Percentiles rank a stretch among this genome's conserved stretches.
phyloP scores from a whole-genome alignment of 2,329 filamentous ascomycete species.

The Sodiomyces alkalinus region DNA sequence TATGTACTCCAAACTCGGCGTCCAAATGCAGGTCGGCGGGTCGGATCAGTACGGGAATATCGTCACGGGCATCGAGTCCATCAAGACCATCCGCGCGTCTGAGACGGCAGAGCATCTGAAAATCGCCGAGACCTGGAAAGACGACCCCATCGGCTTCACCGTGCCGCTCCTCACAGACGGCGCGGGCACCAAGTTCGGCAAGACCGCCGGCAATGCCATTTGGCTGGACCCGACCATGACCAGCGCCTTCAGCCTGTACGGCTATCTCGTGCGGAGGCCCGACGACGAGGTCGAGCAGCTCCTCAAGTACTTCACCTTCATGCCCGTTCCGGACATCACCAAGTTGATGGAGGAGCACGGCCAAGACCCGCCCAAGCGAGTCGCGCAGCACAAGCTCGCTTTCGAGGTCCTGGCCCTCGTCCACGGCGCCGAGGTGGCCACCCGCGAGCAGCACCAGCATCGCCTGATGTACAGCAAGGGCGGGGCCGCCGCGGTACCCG shows the following conservation, averaged over 20 bases:
- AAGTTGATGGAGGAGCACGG: constrained; percentile 53
- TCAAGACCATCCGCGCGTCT: constrained; percentile 56
- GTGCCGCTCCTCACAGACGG: constrained; percentile 79
- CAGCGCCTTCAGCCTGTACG: constrained; percentile 70
- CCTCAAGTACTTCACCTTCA: constrained; percentile 80
- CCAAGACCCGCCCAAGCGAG: constrained; percentile 51
- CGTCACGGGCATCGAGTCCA: constrained; percentile 69
- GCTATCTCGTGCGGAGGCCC: constrained; percentile 73
- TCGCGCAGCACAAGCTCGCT: constrained; percentile 73
- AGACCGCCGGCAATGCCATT: constrained; percentile 83
- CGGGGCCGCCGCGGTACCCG: constrained; percentile 2
- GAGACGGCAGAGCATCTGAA: constrained; percentile 28
- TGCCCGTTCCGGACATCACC: constrained; percentile 55
- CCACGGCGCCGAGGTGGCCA: constrained; percentile 53
- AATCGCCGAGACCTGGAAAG: constrained; percentile 25
- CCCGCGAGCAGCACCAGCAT: constrained; percentile 43
- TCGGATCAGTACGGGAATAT: constrained; percentile 97
- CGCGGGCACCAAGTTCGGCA: constrained; percentile 82
- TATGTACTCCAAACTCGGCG: constrained; percentile 50
- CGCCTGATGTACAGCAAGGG: constrained; percentile 28
- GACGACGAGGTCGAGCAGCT: constrained; percentile 72
- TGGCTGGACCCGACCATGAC: constrained; percentile 83
- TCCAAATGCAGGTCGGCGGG: constrained; percentile 83
- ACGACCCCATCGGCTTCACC: constrained; percentile 69
- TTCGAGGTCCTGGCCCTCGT: constrained; percentile 67